Base-by-base conservation (phyloP, 371 early-diverging fungal species). In the Blyttiomyces sp. region DNA sequence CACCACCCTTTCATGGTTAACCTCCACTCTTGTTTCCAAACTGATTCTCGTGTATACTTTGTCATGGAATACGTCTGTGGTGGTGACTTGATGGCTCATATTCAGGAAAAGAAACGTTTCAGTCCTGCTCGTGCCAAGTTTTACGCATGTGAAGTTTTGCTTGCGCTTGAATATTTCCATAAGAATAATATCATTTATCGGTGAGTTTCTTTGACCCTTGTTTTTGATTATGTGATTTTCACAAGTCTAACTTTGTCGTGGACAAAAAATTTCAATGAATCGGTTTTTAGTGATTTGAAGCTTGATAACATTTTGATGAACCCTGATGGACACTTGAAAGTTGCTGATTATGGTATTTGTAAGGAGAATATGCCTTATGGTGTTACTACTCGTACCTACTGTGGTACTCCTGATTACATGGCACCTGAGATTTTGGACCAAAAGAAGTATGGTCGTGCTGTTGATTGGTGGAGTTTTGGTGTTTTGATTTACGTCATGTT, bases 361-460 rank as follows among this genome's bases (percentile, higher is more conserved):
- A 77, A 86, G 69, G 77, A 80, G 61, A 74, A 77, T 64, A 83
- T 88, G 66, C 69, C 75, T 3, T 74, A 80, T 35, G 69, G 72
- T 31, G 71, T 71, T 43, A 69, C 73, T 1, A 84, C 84, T 2
- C 61, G 70, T 4, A 83, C 84, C 17, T 83, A 86, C 68, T 87
- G 87, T 63, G 89, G 89, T 4, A 89, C 89, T 5, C 88, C 89
- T 2, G 89, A 88, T 45, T 80, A 77, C 63, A 85, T 88, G 81
- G 88, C 89, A 2, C 89, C 89, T n/a, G 89, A 89, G 58, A 74
- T 81, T 50, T 63, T 81, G 56, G 57, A 63, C 50, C 67, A 75
- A 26, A 68, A 73, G 34, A 73, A 71, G 53, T 87, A 88, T 62
- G 82, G 80, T 19, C 73, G 73, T 35, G 64, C 71, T 0, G 82